Evolutionary conservation across 2,329 filamentous ascomycete genomes (phyloP).

Genomic region (Penicillium sp.): DNA sequence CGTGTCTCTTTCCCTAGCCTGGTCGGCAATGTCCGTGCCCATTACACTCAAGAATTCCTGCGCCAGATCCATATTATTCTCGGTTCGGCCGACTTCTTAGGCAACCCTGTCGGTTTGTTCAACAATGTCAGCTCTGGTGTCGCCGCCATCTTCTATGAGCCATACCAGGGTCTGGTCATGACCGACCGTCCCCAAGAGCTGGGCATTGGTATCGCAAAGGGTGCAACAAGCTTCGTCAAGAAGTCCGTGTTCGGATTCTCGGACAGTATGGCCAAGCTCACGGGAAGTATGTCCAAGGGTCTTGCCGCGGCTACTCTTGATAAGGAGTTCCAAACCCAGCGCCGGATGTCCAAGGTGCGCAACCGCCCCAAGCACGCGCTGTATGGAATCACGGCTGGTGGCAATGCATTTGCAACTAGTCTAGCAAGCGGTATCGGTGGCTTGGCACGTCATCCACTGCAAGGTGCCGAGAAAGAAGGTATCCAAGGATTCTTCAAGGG

Average conservation of each 20-base stretch:
- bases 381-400: slow-evolving; percentile 91
- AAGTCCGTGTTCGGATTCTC: slow-evolving; percentile 97
- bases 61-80: slow-evolving; percentile 97
- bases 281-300: slow-evolving; percentile 94
- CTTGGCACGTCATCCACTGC: slow-evolving; percentile 85
- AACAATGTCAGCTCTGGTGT: slow-evolving; percentile 97
- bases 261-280: slow-evolving; percentile 97
- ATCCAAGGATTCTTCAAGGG: slow-evolving; percentile 95
- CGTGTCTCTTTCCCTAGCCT: slow-evolving; percentile 82
- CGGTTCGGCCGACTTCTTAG: slow-evolving; percentile 94
- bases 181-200: slow-evolving; percentile 94
- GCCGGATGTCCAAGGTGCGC: slow-evolving; percentile 85
- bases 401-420: slow-evolving; percentile 90
- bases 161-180: slow-evolving; percentile 95
- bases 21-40: slow-evolving; percentile 80
- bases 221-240: slow-evolving; percentile 94
- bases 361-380: slow-evolving; percentile 96
- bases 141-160: slow-evolving; percentile 98
- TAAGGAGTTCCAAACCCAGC: slow-evolving; percentile 96
- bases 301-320: slow-evolving; percentile 92
- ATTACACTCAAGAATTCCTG: slow-evolving; percentile 95
- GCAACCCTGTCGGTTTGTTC: slow-evolving; percentile 95
- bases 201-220: slow-evolving; percentile 91
- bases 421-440: slow-evolving; percentile 92
- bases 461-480: slow-evolving; percentile 94